phyloP scores from a whole-genome alignment of 257 asterid genomes.

The Thymus mandschuricus region DNA sequence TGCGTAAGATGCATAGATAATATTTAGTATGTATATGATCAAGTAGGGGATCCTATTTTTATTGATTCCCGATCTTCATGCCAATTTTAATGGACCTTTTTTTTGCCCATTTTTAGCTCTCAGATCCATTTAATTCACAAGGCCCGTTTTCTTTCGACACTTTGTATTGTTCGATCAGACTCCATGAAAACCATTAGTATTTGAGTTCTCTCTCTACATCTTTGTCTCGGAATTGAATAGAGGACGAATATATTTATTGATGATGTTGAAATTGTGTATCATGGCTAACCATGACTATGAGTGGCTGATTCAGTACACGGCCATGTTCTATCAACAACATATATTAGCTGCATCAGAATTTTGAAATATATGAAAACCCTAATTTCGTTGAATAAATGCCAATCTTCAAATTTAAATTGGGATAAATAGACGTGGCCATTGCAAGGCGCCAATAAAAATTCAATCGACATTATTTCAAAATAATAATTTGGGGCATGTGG shows the following conservation, averaged over 20 bases:
- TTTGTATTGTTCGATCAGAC: not conserved
- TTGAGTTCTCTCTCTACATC: not conserved
- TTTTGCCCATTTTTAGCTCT: slow-evolving; percentile 22
- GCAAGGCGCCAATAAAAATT: slow-evolving; percentile 24
- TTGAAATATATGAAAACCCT: not conserved
- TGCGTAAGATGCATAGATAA: slow-evolving; percentile 37
- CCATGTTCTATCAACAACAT: not conserved
- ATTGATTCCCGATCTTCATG: slow-evolving; percentile 28
- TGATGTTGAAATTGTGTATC: slow-evolving; percentile 25
- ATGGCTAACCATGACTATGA: slow-evolving; percentile 29
- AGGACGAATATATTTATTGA: slow-evolving; percentile 20
- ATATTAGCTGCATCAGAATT: not conserved
- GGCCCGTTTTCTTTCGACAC: not conserved
- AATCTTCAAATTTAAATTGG: too few relatives aligned
- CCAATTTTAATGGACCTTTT: slow-evolving; percentile 23
- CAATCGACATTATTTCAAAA: not conserved
- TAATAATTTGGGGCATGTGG: too few relatives aligned
- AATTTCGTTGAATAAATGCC: not conserved
- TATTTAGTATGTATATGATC: slow-evolving; percentile 15
- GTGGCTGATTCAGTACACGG: slow-evolving; percentile 21
- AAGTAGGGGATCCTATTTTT: slow-evolving; percentile 43
- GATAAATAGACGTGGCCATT: too few relatives aligned
- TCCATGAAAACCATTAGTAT: not conserved
- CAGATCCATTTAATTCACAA: slow-evolving; percentile 1
- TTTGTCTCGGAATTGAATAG: slow-evolving; percentile 30